Conservation (phyloP, 768 basidiomycete species). For the Tylopilus cervinicoccineus region DNA sequence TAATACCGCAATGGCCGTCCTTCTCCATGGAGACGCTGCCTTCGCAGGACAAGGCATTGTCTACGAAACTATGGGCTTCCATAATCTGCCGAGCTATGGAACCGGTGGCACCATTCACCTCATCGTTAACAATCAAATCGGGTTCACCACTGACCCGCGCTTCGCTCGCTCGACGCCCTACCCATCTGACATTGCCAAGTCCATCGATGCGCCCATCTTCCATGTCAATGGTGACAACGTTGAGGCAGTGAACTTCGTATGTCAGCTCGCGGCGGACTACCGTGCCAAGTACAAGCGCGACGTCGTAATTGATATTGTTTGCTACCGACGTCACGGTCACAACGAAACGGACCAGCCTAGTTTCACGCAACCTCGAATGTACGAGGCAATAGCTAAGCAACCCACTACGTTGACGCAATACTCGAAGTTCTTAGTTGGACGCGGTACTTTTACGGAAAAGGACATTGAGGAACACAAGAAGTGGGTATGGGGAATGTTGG, state of each 20-base stretch:
- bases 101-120: constrained; percentile 98
- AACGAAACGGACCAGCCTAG: constrained; percentile 99
- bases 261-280: constrained; percentile 96
- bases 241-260: constrained; percentile 98
- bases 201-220: constrained; percentile 98
- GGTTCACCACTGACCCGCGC: constrained; percentile 98
- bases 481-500: constrained; percentile 99
- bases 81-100: constrained; percentile 91
- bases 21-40: constrained; percentile 97
- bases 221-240: constrained; percentile 99
- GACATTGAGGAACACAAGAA: constrained; percentile 98
- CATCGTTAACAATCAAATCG: constrained; percentile 99
- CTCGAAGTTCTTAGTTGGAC: constrained; percentile 83
- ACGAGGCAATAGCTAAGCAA: constrained; percentile 93
- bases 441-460: constrained; percentile 91
- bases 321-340: constrained; percentile 98
- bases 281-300: constrained; percentile 99
- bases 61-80: constrained; percentile 99
- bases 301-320: constrained; percentile 97
- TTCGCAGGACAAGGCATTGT: constrained; percentile 98
- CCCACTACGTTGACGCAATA: constrained; percentile 90
- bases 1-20: constrained; percentile 87
- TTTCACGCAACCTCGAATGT: constrained; percentile 99
- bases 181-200: constrained; percentile 96
- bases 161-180: constrained; percentile 98